Evolutionary conservation across 2,329 filamentous ascomycete genomes (phyloP).

Genomic region (Plectosphaerella sp.): DNA sequence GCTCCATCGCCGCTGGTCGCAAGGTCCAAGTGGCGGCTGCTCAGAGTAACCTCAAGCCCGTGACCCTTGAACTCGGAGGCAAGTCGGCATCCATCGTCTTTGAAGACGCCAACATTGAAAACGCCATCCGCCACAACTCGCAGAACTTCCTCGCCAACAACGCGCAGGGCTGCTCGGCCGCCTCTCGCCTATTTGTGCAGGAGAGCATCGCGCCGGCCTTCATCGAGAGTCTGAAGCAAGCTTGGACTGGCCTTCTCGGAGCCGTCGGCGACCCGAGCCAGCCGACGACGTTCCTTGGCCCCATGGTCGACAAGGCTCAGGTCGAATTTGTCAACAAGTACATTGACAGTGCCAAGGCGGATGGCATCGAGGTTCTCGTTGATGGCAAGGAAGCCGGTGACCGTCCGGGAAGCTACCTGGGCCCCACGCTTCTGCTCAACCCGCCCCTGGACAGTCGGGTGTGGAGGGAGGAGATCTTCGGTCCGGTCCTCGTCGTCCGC

Average conservation of each 20-base stretch:
- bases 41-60: slow-evolving; percentile 36
- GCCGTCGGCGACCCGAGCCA: slow-evolving; percentile 81
- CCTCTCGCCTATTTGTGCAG: slow-evolving; percentile 81
- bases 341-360: slow-evolving; percentile 63
- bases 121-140: slow-evolving; percentile 56
- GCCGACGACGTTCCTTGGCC: slow-evolving; percentile 78
- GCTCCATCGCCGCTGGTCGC: not conserved
- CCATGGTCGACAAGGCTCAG: slow-evolving; percentile 79
- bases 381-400: slow-evolving; percentile 54
- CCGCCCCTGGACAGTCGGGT: slow-evolving; percentile 32
- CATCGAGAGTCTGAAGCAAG: slow-evolving; percentile 72
- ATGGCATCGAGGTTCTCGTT: slow-evolving; percentile 57
- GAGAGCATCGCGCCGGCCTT: slow-evolving; percentile 87
- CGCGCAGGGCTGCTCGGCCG: slow-evolving; percentile 67
- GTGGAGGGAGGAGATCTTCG: slow-evolving; percentile 57
- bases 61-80: slow-evolving; percentile 40
- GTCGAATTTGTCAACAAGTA: slow-evolving; percentile 85
- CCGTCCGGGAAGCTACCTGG: slow-evolving; percentile 23
- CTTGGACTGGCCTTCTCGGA: slow-evolving; percentile 60
- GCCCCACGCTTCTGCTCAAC: not conserved
- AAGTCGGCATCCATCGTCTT: slow-evolving; percentile 40
- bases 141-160: slow-evolving; percentile 70
- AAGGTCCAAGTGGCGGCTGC: slow-evolving; percentile 14
- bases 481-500: slow-evolving; percentile 45
- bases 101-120: slow-evolving; percentile 40